phyloP scores from a whole-genome alignment of 441 rosid species.

The Syzygium malaccense region DNA sequence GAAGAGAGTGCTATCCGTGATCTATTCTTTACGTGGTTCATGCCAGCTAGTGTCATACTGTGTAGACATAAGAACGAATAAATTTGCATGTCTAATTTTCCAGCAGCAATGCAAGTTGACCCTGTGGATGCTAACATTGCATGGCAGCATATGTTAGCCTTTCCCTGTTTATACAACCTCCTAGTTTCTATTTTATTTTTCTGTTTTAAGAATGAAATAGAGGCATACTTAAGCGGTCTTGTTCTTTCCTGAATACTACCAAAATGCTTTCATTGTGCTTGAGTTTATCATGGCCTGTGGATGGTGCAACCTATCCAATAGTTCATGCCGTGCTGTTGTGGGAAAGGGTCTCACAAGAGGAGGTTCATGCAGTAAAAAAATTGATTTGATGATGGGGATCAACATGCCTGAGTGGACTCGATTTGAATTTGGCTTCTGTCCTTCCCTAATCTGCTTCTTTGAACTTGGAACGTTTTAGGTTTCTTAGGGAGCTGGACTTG shows the following conservation, averaged over 20 bases:
- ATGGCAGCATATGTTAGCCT: not conserved
- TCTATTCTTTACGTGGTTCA: not conserved
- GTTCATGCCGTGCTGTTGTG: not conserved
- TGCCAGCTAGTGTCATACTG: not conserved
- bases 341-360: not conserved
- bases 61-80: not conserved
- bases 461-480: constrained; percentile 26
- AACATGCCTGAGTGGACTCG: not conserved
- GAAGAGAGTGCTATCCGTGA: not conserved
- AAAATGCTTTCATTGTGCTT: not conserved
- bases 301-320: not conserved
- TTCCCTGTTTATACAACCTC: not conserved
- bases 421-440: not conserved
- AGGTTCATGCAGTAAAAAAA: not conserved
- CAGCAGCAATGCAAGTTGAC: not conserved
- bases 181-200: not conserved
- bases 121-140: not conserved
- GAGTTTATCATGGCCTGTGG: not conserved
- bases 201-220: not conserved
- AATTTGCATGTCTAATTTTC: not conserved
- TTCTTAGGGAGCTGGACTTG: constrained; percentile 81
- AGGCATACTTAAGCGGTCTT: not conserved
- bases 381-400: not conserved
- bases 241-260: not conserved
- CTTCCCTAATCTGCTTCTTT: not conserved